Evolutionary conservation across 2,329 filamentous ascomycete genomes (phyloP), one percentile per base, ranked within the genome.

Genomic region (Cordyceps cicadae): DNA sequence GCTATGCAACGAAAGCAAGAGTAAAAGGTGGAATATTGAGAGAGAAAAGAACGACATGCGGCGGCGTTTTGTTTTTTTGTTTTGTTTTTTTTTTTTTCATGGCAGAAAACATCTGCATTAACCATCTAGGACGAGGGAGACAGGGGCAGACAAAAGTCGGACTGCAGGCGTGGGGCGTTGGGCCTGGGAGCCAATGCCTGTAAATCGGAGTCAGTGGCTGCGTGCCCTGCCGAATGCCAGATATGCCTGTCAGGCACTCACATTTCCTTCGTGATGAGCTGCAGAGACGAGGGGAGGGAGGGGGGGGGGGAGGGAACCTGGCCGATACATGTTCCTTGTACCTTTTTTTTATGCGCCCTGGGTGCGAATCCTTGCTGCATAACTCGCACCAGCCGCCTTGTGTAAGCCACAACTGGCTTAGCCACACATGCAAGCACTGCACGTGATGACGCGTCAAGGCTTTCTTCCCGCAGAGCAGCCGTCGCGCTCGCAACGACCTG

Each of bases 181-280:
- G 49, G 49, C 49, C 24, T 37, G 17, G 17, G 39, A 48, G 12
- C 32, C 29, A 29, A 50, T 57, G 45, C 32, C 54, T 57, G 19
- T 57, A 57, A 57, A 59, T 53, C 37, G 49, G 26, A 46, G 48
- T 52, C 46, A 45, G 59, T 61, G 45, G 59, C 59, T 50, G 59
- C 24, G 37, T 11, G 34, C 34, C 34, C 34, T 37, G 59, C 52
- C 52, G 46, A 54, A 61, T 55, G 52, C 46, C 52, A 60, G 41
- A 60, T 60, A 29, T 45, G n/a, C n/a, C 56, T 54, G 57, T 19
- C 57, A 60, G 50, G 57, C 29, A 60, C 49, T n/a, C 17, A 17
- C 24, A 14, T 37, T 11, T 14, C 34, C 34, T 14, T 37, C 14
- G 34, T 11, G 34, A 37, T 37, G 34, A 37, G 34, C 9, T 37